These are phyloP conservation scores for Russula sp. DNA, from an alignment of 768 basidiomycete species.

Conservation along the genomic window DNA sequence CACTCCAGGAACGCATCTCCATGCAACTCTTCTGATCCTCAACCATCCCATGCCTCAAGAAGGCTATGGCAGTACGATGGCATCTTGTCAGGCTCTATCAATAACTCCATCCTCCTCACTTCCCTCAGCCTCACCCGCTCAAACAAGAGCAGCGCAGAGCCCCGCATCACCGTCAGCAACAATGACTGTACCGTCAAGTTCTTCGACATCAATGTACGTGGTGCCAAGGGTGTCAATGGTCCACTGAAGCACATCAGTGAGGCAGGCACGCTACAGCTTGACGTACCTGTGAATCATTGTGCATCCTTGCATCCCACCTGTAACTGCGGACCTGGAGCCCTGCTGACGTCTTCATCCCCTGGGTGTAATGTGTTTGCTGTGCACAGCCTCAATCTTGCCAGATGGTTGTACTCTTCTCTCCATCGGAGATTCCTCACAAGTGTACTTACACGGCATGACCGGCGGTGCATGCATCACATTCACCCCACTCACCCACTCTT, in stretches of 20 bases:
- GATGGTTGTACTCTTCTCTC: conserved; percentile 81
- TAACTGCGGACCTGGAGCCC: not conserved
- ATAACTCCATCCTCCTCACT: conserved; percentile 69
- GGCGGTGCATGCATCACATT: conserved; percentile 58
- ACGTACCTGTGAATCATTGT: conserved; percentile 81
- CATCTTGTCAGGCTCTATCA: conserved; percentile 60
- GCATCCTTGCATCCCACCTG: conserved; percentile 27
- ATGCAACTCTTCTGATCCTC: conserved; percentile 1
- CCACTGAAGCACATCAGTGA: conserved; percentile 37
- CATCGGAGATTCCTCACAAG: conserved; percentile 84
- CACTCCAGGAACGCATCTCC: conserved; percentile 26
- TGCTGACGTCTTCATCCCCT: not conserved
- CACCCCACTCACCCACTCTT: conserved; percentile 58
- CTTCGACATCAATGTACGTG: conserved; percentile 61
- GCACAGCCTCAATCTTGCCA: conserved; percentile 77
- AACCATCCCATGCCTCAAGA: conserved; percentile 15
- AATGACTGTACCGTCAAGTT: conserved; percentile 80
- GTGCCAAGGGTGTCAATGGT: conserved; percentile 26
- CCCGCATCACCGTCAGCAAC: conserved; percentile 75
- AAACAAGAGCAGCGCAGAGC: conserved; percentile 59
- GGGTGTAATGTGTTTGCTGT: conserved; percentile 13
- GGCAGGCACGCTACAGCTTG: conserved; percentile 48
- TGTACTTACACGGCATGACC: conserved; percentile 72
- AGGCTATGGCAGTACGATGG: conserved; percentile 48
- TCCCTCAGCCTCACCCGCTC: conserved; percentile 54